Evolutionary conservation across 805 yeast species (phyloP), one percentile per base, ranked within the genome.

Genomic region (Candida piceae): DNA sequence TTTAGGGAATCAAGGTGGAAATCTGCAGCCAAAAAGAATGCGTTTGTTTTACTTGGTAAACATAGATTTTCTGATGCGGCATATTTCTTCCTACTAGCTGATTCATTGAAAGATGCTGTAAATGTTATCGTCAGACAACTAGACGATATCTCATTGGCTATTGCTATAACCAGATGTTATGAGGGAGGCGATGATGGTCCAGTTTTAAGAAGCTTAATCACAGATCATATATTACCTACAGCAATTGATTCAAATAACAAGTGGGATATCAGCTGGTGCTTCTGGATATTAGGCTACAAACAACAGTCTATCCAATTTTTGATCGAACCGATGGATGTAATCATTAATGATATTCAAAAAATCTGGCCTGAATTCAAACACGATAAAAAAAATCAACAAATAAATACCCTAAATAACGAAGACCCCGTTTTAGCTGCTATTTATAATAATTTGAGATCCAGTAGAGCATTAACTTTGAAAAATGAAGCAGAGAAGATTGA

Each of bases 1-100:
- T 90, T 89, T 57, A 61, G 64, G 4, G 76, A 79, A 36, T 69
- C 71, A 12, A 67, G 96, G 34, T 89, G 97, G 96, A 75, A 69
- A 48, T 69, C 84, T 0, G 96, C 97, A 1, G 97, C 97, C 0
- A 60, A 78, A 50, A 93, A 93, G 52, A 90, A 90, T 62, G 97
- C 97, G 0, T 90, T 77, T 66, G 97, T 86, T 0, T 63, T 90
- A 29, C 58, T 93, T 45, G 85, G 97, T 43, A 87, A 87, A 52
- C 98, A 89, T 58, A 66, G 97, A 29, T 84, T 72, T 52, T 63
- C 73, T 55, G 94, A 88, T 58, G 95, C 97, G 0, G 96, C 97
- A 0, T 78, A 81, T 16, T 89, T 93, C 56, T 90, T 90, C 59
- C 59, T 90, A 24, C 66, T 90, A 10, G 96, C 84, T 0, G 88